These are phyloP conservation scores for Coniochaeta pulveracea DNA, from an alignment of 2,329 filamentous ascomycete species.

Conservation along the genomic window DNA sequence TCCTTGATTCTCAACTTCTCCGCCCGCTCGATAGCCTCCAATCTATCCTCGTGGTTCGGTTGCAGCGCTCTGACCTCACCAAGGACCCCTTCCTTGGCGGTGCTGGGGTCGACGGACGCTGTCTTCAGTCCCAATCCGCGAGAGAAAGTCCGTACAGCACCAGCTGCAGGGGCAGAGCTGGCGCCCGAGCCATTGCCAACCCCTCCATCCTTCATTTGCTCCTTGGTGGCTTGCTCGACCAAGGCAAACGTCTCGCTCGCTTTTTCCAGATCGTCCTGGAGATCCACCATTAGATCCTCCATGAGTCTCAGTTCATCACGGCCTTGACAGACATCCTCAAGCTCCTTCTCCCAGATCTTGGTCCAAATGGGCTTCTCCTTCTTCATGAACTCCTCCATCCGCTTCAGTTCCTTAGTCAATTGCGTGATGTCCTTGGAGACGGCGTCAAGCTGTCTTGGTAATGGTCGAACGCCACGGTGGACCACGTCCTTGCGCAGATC, in stretches of 20 bases:
- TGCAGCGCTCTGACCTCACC: slow-evolving; percentile 88
- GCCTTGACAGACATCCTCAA: slow-evolving; percentile 92
- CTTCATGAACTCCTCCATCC: slow-evolving; percentile 85
- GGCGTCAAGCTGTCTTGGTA: slow-evolving; percentile 78
- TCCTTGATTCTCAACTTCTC: slow-evolving; percentile 87
- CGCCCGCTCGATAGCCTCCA: slow-evolving; percentile 95
- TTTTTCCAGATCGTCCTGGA: slow-evolving; percentile 92
- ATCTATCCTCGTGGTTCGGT: slow-evolving; percentile 83
- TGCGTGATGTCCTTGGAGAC: slow-evolving; percentile 80
- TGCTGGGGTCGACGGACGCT: slow-evolving; percentile 50
- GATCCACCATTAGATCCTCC: slow-evolving; percentile 85
- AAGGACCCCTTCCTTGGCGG: slow-evolving; percentile 83
- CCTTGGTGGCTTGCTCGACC: slow-evolving; percentile 96
- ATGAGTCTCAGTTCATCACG: slow-evolving; percentile 90
- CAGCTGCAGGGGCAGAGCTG: slow-evolving; percentile 31
- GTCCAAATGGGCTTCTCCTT: slow-evolving; percentile 95
- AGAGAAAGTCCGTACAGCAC: slow-evolving; percentile 34
- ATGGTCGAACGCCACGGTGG: slow-evolving; percentile 76
- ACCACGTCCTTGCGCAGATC: slow-evolving; percentile 97
- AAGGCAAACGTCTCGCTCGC: slow-evolving; percentile 86
- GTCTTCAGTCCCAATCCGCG: slow-evolving; percentile 31
- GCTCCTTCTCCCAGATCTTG: slow-evolving; percentile 97
- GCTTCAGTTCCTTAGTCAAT: slow-evolving; percentile 78
- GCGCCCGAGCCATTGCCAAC: slow-evolving; percentile 32
- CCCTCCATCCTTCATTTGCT: slow-evolving; percentile 73